Base-by-base conservation (phyloP, 2,329 filamentous ascomycete species). In the Exophiala bonariae region DNA sequence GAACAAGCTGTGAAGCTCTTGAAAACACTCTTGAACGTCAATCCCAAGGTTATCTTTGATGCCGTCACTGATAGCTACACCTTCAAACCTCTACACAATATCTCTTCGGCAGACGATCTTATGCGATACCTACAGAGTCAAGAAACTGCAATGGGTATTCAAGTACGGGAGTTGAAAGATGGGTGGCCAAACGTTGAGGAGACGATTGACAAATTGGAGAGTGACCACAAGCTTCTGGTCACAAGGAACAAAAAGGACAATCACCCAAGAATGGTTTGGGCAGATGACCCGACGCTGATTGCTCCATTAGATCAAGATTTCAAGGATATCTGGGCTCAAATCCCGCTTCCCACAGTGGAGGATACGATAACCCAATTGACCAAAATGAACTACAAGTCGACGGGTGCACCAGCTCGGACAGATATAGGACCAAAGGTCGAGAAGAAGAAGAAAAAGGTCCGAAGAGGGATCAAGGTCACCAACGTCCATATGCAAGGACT, bases 191-290 rank as follows among this genome's bases (percentile, higher is more conserved):
- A 89, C 62, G 83, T 91, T 51, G 80, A 85, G 16, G 79, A 85
- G 16, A 80, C 86, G 8, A 86, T 99, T 64, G 80, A 86, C 54
- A 76, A 81, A 58, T 78, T 99, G 41, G 92, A 96, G 72, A 71
- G 70, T 32, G 81, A 87, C 64, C 85, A 91, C 62, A 85, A 86
- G 66, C 77, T 97, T 36, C 77, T 97, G 28, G 89, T 96, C 4
- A 87, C 89, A 17, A 82, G 91, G 52, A 91, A 91, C 46, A 95
- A 93, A 71, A 97, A 97, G 73, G 92, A 97, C 66, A 86, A 87
- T 62, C 81, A 87, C 59, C 85, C 92, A 2, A 83, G 85, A 60
- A 88, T 86, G 73, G 84, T 99, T 43, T 97, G 91, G 89, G 79
- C 85, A 42, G 89, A 99, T 66, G 89, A 96, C 60, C 81, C 89